Evolutionary conservation across 2,329 filamentous ascomycete genomes (phyloP).

Genomic region (Diaporthe sp.): DNA sequence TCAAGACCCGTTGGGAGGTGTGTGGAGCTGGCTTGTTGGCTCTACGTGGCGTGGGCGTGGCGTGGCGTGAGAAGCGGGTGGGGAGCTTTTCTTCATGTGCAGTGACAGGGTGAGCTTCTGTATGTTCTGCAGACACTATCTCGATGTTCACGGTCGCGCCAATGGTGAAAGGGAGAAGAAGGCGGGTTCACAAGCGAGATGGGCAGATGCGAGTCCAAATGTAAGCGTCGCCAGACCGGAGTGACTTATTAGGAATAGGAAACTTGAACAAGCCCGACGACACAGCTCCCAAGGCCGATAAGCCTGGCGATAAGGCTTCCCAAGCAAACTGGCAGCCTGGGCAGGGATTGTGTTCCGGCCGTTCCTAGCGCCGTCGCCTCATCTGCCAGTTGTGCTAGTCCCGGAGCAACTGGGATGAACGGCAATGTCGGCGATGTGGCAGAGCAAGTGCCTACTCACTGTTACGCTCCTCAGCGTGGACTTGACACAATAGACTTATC

Average conservation of each 20-base stretch:
- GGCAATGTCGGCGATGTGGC: background rate
- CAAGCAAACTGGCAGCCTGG: conserved; percentile 21
- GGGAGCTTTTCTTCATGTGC: background rate
- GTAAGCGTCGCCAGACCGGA: conserved; percentile 8
- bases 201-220: conserved; percentile 16
- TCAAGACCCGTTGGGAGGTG: conserved; percentile 1
- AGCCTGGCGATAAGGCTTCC: conserved; percentile 28
- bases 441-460: background rate
- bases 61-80: conserved; percentile 25
- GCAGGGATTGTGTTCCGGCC: conserved; percentile 25
- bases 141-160: background rate
- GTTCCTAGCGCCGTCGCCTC: conserved; percentile 28
- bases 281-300: conserved; percentile 20
- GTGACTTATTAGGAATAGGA: conserved; percentile 23
- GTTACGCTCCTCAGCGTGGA: background rate
- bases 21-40: conserved; percentile 23
- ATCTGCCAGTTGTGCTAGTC: background rate
- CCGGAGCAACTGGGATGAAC: background rate
- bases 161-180: conserved; percentile 2
- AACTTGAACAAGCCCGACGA: conserved; percentile 8
- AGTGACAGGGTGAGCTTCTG: background rate
- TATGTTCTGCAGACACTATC: background rate
- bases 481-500: background rate
- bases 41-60: conserved; percentile 32
- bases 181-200: conserved; percentile 8